These are phyloP conservation scores for Herpotrichia juniperi DNA, from an alignment of 2,329 filamentous ascomycete species.

Conservation along the genomic window DNA sequence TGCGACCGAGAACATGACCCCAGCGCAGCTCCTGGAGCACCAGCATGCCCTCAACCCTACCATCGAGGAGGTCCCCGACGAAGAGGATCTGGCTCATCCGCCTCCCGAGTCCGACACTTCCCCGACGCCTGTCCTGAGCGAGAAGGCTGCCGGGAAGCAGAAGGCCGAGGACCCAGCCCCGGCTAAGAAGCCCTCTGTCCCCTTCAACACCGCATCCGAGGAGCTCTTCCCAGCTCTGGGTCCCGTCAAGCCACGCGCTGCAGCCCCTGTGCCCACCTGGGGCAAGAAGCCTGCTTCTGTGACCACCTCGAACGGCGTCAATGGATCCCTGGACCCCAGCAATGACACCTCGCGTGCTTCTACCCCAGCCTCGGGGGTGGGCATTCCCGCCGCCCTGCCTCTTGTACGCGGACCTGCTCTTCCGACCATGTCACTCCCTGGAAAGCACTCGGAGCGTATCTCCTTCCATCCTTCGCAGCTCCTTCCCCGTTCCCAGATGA, in stretches of 20 bases:
- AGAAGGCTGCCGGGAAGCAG: conserved; percentile 73
- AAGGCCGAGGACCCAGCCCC: conserved; percentile 59
- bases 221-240: conserved; percentile 95
- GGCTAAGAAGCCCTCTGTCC: conserved; percentile 29
- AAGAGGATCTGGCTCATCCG: conserved; percentile 71
- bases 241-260: conserved; percentile 65
- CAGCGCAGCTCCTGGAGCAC: conserved; percentile 66
- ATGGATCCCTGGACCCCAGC: conserved; percentile 48
- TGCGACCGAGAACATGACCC: conserved; percentile 44
- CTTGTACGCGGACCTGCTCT: conserved; percentile 47
- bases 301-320: conserved; percentile 51
- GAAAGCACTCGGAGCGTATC: conserved; percentile 79
- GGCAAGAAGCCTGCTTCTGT: conserved; percentile 67
- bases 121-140: conserved; percentile 54
- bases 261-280: conserved; percentile 75
- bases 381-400: conserved; percentile 50
- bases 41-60: conserved; percentile 71
- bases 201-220: conserved; percentile 83
- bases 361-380: conserved; percentile 66
- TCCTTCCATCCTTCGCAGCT: conserved; percentile 77
- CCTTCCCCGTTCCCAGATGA: conserved; percentile 76
- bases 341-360: conserved; percentile 63
- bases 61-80: conserved; percentile 81
- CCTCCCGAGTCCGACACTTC: conserved; percentile 44
- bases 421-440: conserved; percentile 75